Evolutionary conservation across 306 rosid species (phyloP).

Genomic region (Oxytropis ochrocephala): DNA sequence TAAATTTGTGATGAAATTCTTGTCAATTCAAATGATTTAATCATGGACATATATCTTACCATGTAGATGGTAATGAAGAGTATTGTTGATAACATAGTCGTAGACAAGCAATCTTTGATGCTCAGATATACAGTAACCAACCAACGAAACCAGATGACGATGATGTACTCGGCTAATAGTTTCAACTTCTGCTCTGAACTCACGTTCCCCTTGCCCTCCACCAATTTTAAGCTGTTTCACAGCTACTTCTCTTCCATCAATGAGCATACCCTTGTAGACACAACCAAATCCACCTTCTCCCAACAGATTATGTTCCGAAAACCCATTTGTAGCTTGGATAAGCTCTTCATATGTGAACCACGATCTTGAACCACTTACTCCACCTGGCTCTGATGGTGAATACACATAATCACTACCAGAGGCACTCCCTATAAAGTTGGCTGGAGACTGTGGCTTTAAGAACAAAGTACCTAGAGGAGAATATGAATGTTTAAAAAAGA

Average conservation of each 20-base stretch:
- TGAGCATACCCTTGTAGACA: constrained; percentile 79
- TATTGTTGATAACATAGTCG: constrained; percentile 72
- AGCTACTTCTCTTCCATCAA: constrained; percentile 87
- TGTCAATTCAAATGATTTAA: constrained; percentile 2
- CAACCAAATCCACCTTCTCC: constrained; percentile 99
- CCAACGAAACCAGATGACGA: constrained; percentile 94
- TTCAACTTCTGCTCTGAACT: constrained; percentile 97
- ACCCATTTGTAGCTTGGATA: constrained; percentile 72
- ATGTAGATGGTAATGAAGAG: constrained; percentile 90
- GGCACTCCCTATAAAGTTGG: constrained; percentile 39
- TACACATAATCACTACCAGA: constrained; percentile 53
- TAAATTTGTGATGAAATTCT: not conserved
- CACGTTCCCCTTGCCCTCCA: constrained; percentile 97
- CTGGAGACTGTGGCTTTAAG: constrained; percentile 67
- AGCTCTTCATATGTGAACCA: constrained; percentile 83
- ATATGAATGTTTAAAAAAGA: constrained; percentile 19
- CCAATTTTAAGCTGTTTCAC: constrained; percentile 92
- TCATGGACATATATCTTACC: constrained; percentile 49
- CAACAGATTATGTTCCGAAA: constrained; percentile 57
- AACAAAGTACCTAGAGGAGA: constrained; percentile 56
- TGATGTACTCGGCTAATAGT: constrained; percentile 94
- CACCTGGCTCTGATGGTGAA: constrained; percentile 69
- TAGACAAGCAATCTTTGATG: constrained; percentile 91
- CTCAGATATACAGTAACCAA: constrained; percentile 88
- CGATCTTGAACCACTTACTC: constrained; percentile 60